Evolutionary conservation across 1,139 yeast genomes (phyloP).

Genomic region (Yamadazyma blattariae): DNA sequence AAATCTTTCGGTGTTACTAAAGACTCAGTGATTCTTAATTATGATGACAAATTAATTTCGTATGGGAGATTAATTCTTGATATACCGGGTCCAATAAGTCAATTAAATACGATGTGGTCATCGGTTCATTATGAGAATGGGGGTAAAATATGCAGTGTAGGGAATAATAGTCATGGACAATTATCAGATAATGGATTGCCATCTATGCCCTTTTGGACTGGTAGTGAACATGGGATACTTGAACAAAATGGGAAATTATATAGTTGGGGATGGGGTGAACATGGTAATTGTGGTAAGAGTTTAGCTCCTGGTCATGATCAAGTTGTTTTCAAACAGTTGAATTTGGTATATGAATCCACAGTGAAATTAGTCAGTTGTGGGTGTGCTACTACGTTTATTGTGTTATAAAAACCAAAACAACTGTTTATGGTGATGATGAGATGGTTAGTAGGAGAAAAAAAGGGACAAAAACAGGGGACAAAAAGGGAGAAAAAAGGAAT

Average conservation of each 20-base stretch:
- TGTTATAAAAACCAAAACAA: not conserved
- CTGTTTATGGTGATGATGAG: too few species aligned
- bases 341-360: conserved; percentile 29
- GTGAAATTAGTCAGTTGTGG: conserved; percentile 38
- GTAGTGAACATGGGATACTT: conserved; percentile 85
- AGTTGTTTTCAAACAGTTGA: conserved; percentile 39
- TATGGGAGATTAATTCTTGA: not conserved
- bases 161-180: conserved; percentile 81
- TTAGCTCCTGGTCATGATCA: conserved; percentile 16
- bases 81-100: conserved; percentile 2
- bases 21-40: conserved; percentile 38
- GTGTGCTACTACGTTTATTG: conserved; percentile 37
- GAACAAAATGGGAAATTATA: conserved; percentile 31
- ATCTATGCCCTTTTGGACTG: conserved; percentile 34
- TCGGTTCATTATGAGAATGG: conserved; percentile 52
- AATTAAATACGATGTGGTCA: conserved; percentile 73
- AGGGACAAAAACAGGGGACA: too few species aligned
- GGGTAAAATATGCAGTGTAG: conserved; percentile 44
- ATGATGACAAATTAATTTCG: not conserved
- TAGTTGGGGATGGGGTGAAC: conserved; percentile 99
- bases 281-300: conserved; percentile 82
- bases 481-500: conserved; percentile 25
- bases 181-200: conserved; percentile 27
- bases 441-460: too few species aligned
- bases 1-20: conserved; percentile 36